Conservation (phyloP, 2,329 filamentous ascomycete genomes). For the Xylaria sp. region DNA sequence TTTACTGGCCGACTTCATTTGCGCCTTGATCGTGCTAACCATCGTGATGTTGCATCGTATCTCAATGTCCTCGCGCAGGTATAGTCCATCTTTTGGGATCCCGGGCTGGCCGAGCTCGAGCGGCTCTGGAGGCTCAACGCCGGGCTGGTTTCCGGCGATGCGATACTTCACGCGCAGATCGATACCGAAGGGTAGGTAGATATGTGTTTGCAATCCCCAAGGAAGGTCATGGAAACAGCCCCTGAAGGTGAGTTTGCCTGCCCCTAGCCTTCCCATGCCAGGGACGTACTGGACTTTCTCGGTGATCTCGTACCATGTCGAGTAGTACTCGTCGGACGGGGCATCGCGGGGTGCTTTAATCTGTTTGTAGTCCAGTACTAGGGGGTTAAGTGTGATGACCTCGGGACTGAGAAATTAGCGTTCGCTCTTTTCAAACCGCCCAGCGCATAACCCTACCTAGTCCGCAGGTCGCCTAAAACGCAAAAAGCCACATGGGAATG, state of each 20-base stretch:
- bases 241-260: slow-evolving; percentile 68
- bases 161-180: slow-evolving; percentile 71
- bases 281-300: slow-evolving; percentile 71
- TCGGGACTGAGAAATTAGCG: no score
- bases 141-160: slow-evolving; percentile 69
- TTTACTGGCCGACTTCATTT: slow-evolving; percentile 67
- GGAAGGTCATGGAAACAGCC: slow-evolving; percentile 74
- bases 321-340: slow-evolving; percentile 70
- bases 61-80: slow-evolving; percentile 71
- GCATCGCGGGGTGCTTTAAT: slow-evolving; percentile 70
- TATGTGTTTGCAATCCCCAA: slow-evolving; percentile 72
- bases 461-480: no score
- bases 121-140: slow-evolving; percentile 62
- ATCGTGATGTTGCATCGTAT: slow-evolving; percentile 70
- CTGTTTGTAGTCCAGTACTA: slow-evolving; percentile 65
- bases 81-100: slow-evolving; percentile 65
- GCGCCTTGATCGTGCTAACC: slow-evolving; percentile 66
- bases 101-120: slow-evolving; percentile 66
- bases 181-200: slow-evolving; percentile 68
- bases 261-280: slow-evolving; percentile 66
- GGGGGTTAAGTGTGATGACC: slow-evolving; percentile 71
- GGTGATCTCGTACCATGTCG: slow-evolving; percentile 74
- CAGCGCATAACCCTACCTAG: no score
- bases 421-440: no score
- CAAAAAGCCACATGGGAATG: no score